A percentile compares a stretch with the other conserved stretches of the same genome.
phyloP scores from a whole-genome alignment of 192 early-diverging fungal genomes.

The Cladochytrium replicatum region DNA sequence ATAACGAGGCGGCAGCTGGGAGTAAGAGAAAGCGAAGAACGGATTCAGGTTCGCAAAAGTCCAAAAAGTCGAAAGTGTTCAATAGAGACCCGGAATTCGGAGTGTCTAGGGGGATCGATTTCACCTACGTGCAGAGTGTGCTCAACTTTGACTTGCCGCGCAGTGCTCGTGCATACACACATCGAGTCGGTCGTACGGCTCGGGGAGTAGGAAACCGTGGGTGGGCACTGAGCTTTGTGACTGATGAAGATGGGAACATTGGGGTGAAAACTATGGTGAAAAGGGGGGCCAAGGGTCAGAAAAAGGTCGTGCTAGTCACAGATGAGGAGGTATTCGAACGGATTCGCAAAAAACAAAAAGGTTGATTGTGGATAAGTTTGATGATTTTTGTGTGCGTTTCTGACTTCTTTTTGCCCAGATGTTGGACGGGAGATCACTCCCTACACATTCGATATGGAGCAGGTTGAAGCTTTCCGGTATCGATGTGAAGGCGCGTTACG shows the following conservation, averaged over 20 bases:
- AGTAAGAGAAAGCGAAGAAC: constrained; percentile 15
- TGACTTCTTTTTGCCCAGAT: constrained; percentile 3
- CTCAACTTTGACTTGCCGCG: constrained; percentile 96
- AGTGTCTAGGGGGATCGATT: constrained; percentile 93
- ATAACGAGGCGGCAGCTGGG: constrained; percentile 10
- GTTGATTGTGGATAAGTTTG: constrained; percentile 15
- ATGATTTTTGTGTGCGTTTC: neutral
- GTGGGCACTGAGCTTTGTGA: constrained; percentile 80
- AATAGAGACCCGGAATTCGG: constrained; percentile 81
- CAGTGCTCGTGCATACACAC: constrained; percentile 75
- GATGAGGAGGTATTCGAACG: constrained; percentile 66
- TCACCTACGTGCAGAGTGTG: constrained; percentile 81
- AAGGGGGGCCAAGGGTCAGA: constrained; percentile 18
- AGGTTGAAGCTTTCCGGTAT: constrained; percentile 87
- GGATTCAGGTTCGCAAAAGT: constrained; percentile 2
- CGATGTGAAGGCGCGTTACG: constrained; percentile 78
- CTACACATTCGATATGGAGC: constrained; percentile 81
- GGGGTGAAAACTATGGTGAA: constrained; percentile 12
- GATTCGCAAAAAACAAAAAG: constrained; percentile 60
- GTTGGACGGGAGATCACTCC: constrained; percentile 47
- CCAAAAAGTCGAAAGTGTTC: constrained; percentile 30
- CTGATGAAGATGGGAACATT: constrained; percentile 38
- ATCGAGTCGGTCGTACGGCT: constrained; percentile 92
- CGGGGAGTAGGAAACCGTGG: constrained; percentile 78
- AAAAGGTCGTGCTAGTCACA: constrained; percentile 6